Evolutionary conservation across 2,329 filamentous ascomycete genomes (phyloP), one percentile per base, ranked within the genome.

Genomic region (Colletotrichum sp.): DNA sequence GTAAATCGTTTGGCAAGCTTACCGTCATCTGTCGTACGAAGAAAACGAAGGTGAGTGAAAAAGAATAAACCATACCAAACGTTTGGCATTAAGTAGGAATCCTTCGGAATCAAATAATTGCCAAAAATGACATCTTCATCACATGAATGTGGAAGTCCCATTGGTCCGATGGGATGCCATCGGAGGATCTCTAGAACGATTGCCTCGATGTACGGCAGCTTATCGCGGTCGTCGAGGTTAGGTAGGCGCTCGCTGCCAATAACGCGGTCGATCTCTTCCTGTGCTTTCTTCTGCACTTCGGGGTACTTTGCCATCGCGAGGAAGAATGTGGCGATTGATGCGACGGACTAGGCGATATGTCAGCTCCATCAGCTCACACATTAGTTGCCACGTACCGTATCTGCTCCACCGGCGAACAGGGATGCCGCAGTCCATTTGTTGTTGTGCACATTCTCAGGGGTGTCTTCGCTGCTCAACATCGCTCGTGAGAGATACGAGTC

Each of bases 131-230:
- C 7, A 2, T 71, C 72, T 33, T 72, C 80, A 4, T 80, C 77
- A 2, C 85, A 83, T 4, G 81, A 77, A 71, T 86, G 83, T 0
- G 83, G 79, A 5, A 88, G 38, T 2, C 55, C 70, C 65, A 89
- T 84, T 57, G 87, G 86, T 13, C 85, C 84, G 1, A 90, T 86
- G 1, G 89, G 87, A 8, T 88, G 84, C 88, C 90, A 91, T 2
- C 90, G 84, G 9, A 90, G 79, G 3, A 87, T 84, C 76, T 92
- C 90, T 73, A 90, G 90, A 27, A 90, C 84, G 13, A 89, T 83
- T 1, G 87, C 87, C 31, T 85, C 83, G 34, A 91, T 79, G 76
- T 91, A 91, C 0, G 88, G 89, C 8, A 92, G 77, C 4, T 82
- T 79, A 0, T 82, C 79, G 33, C 84, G 82, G 76, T 91, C 89